Base-by-base conservation (phyloP, 805 yeast genomes). In the Starmerella stellata region DNA sequence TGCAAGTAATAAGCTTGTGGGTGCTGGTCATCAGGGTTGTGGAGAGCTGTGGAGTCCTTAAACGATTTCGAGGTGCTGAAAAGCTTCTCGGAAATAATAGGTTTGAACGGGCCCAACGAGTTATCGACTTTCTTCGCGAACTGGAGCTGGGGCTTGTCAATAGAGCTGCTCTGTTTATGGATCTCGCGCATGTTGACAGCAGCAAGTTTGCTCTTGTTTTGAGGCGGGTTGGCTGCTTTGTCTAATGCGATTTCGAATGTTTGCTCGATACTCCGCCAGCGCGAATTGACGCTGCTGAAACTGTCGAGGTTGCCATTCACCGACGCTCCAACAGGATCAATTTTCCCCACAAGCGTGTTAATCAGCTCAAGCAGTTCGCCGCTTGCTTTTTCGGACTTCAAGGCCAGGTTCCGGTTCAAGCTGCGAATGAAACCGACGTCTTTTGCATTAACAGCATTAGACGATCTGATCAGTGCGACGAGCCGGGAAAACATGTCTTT, bases 381-480 rank as follows among this genome's bases (percentile, higher is more conserved):
- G 9, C 59, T 49, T n/a, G 44, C 44, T 3, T 61, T 55, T 14
- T 56, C 53, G 3, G 74, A 63, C 0, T 69, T 52, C 1, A 47
- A 46, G 8, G 63, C 62, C 35, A 74, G 53, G 13, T 63, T 52
- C 0, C 51, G 44, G 49, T 80, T 87, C 11, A 81, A 52, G 35
- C 79, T 72, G 34, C 66, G 62, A 55, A 74, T 72, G 51, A 85
- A 90, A 23, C 68, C 70, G n/a, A 83, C 66, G 60, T 87, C 96
- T 40, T 78, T 78, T 0, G 81, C 71, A 2, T 79, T 78, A 32
- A 85, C 56, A 2, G 78, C 73, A 3, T 76, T 63, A 0, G 93
- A 66, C 2, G 77, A 68, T 43, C 92, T 63, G 30, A 79, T 70
- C 3, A 75, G 61, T 9, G 67, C 62, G 35, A 71, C 65, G n/a